Percentiles rank a stretch among this genome's conserved stretches.
Conservation (phyloP, 2,329 filamentous ascomycete genomes). For the Alternaria consortialis region DNA sequence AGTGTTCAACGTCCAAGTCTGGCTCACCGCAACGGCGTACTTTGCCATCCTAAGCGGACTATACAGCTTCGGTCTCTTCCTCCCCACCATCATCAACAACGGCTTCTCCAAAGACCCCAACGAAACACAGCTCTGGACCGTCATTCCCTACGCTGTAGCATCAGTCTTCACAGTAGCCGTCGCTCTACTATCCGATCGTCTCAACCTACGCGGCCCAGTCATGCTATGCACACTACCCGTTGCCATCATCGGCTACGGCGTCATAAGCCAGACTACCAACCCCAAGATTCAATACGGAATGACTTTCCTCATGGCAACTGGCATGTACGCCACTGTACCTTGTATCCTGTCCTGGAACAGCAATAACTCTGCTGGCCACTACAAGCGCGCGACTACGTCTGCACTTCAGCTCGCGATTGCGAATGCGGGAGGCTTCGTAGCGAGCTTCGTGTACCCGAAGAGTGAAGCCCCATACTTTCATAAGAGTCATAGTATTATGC, state of each 20-base stretch:
- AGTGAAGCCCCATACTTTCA: slow-evolving; percentile 66
- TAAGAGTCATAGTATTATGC: slow-evolving; percentile 68
- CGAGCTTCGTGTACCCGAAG: slow-evolving; percentile 69
- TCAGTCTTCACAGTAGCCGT: slow-evolving; percentile 61
- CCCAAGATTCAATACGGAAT: slow-evolving; percentile 68
- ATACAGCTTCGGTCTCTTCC: slow-evolving; percentile 71
- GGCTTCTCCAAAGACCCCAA: slow-evolving; percentile 64
- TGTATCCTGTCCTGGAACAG: slow-evolving; percentile 72
- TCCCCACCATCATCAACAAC: slow-evolving; percentile 71
- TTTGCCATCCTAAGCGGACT: slow-evolving; percentile 67
- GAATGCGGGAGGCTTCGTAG: slow-evolving; percentile 73
- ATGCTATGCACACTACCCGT: slow-evolving; percentile 71
- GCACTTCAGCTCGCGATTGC: slow-evolving; percentile 72
- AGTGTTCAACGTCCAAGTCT: slow-evolving; percentile 67
- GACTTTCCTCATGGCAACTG: slow-evolving; percentile 73
- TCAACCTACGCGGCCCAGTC: slow-evolving; percentile 66
- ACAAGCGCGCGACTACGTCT: slow-evolving; percentile 73
- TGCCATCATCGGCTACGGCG: slow-evolving; percentile 71
- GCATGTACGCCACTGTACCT: slow-evolving; percentile 70
- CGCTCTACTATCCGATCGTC: slow-evolving; percentile 68
- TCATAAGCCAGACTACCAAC: slow-evolving; percentile 65
- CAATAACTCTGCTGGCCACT: slow-evolving; percentile 74
- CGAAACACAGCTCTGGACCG: slow-evolving; percentile 69
- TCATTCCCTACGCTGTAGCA: slow-evolving; percentile 70
- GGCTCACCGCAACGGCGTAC: slow-evolving; percentile 70